These are phyloP conservation scores for Saturnispora dispora DNA, from an alignment of 805 yeast species.

Conservation along the genomic window DNA sequence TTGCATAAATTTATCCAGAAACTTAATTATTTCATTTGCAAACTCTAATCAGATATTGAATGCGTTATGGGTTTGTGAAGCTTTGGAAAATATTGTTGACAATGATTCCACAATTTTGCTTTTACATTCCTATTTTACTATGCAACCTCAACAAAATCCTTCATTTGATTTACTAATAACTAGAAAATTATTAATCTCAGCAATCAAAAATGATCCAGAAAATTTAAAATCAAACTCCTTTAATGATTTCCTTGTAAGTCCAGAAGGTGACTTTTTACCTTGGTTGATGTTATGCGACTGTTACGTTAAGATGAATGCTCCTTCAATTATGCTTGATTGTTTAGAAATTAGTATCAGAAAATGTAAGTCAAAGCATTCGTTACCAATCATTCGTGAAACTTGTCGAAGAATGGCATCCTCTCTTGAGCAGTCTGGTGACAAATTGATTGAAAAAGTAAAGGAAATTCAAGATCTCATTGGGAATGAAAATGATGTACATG, in stretches of 20 bases:
- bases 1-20: constrained; percentile 39
- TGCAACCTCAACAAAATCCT: constrained; percentile 24
- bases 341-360: constrained; percentile 38
- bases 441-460: background rate
- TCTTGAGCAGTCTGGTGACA: background rate
- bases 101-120: constrained; percentile 35
- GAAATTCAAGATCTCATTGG: constrained; percentile 1
- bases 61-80: constrained; percentile 42
- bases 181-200: constrained; percentile 28
- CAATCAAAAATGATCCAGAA: constrained; percentile 2
- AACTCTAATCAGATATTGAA: constrained; percentile 40
- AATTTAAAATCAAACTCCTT: constrained; percentile 1
- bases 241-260: constrained; percentile 10
- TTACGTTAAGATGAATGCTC: constrained; percentile 36
- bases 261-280: constrained; percentile 44
- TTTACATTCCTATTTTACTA: constrained; percentile 41
- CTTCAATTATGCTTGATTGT: constrained; percentile 45
- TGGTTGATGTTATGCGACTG: constrained; percentile 50
- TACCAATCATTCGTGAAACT: constrained; percentile 5
- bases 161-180: constrained; percentile 30
- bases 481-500: background rate
- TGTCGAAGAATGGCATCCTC: background rate
- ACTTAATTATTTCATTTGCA: constrained; percentile 38
- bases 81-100: constrained; percentile 38
- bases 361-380: background rate